Evolutionary conservation across 116 monocot genomes (phyloP), one percentile per base, ranked within the genome.

Genomic region (Trichopus zeylanicus): DNA sequence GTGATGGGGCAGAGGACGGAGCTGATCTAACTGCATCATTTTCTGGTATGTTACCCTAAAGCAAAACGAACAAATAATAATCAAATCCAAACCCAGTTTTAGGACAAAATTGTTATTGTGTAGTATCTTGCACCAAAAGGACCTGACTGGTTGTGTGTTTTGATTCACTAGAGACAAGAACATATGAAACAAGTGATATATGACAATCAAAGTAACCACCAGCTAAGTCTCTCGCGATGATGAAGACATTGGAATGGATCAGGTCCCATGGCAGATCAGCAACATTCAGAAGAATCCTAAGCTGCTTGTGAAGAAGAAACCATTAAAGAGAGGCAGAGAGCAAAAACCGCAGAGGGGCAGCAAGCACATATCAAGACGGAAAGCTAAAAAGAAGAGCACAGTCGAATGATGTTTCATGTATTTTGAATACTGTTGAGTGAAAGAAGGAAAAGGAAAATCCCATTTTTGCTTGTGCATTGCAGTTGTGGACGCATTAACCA

Each of bases 191-290:
- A 21, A 51, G 56, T 18, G 67, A 67, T 34, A 57, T 57, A 49
- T n/a, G n/a, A 72, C 62, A 19, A 67, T 77, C 11, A 77, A 62
- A 30, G 77, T 77, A 11, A 77, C 67, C 23, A 77, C 77, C 2
- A 67, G 51, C 46, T 71, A 77, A 39, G 26, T 77, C 25, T 42
- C 72, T 2, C 55, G 31, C 12, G 32, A 59, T 26, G 72, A 57
- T 58, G 72, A 68, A 27, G 71, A 62, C 31, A 3, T 62, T 19
- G 11, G 2, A 5, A 25, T 20, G 2, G 37, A 25, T 29, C 26
- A 31, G 10, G 16, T 9, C 4, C 27, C 18, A 16, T 29, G 56
- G 18, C 34, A 12, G 13, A 34, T 24, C 30, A 19, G 20, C 12
- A 12, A 28, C 19, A 31, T 27, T 18, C 37, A 26, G 2, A 77